Percentiles rank a stretch among this genome's conserved stretches.
These are phyloP conservation scores for Psilocybe sp. DNA, from an alignment of 768 basidiomycete species.

Conservation along the genomic window DNA sequence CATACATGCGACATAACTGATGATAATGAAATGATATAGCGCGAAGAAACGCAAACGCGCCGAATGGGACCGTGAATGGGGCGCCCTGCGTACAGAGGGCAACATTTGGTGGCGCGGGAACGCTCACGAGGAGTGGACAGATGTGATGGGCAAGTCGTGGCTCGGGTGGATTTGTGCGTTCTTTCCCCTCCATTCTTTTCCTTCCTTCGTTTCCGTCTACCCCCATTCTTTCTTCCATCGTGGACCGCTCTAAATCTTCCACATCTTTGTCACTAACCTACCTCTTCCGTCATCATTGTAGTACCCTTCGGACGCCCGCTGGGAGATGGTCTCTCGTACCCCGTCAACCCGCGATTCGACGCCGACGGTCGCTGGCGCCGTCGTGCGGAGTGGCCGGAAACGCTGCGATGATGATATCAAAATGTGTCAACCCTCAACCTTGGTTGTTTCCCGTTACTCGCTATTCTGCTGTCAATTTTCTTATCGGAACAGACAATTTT, in stretches of 20 bases:
- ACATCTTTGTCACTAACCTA: slow-evolving; percentile 17
- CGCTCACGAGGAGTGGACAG: slow-evolving; percentile 62
- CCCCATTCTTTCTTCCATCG: not conserved
- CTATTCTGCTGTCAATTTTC: too few relatives aligned
- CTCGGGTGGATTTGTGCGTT: slow-evolving; percentile 81
- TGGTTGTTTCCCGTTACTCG: too few relatives aligned
- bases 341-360: slow-evolving; percentile 74
- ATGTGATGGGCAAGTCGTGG: slow-evolving; percentile 71
- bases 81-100: slow-evolving; percentile 67
- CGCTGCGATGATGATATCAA: slow-evolving; percentile 41
- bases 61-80: slow-evolving; percentile 83
- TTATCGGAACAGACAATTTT: too few relatives aligned
- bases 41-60: slow-evolving; percentile 41
- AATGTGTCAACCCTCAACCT: too few relatives aligned
- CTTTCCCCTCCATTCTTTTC: slow-evolving; percentile 7
- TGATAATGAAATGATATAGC: slow-evolving; percentile 36
- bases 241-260: not conserved
- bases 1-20: too few relatives aligned
- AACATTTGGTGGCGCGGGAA: slow-evolving; percentile 86
- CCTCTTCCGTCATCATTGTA: slow-evolving; percentile 14
- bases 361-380: slow-evolving; percentile 61
- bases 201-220: not conserved
- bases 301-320: slow-evolving; percentile 51
- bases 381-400: slow-evolving; percentile 69
- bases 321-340: slow-evolving; percentile 61